Percentiles rank a stretch among this genome's conserved stretches.
phyloP scores from a whole-genome alignment of 2,329 filamentous ascomycete genomes.

The Biscogniauxia sp. region DNA sequence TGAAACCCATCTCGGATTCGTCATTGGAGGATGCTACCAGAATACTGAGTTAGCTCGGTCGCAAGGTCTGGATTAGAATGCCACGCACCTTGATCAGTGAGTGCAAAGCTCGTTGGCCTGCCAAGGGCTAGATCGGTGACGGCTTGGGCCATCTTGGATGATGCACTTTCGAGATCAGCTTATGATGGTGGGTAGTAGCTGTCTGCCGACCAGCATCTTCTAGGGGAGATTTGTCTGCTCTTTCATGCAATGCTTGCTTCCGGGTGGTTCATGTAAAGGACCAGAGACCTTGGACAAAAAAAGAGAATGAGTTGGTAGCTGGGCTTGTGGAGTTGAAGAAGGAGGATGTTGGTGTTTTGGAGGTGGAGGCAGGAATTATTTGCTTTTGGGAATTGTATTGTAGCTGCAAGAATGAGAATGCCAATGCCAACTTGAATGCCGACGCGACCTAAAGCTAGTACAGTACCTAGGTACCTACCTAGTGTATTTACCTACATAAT shows the following conservation, averaged over 20 bases:
- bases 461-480: too few relatives aligned
- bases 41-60: too few relatives aligned
- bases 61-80: conserved; percentile 21
- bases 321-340: too few relatives aligned
- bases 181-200: background rate
- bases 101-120: background rate
- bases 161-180: background rate
- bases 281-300: too few relatives aligned
- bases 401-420: background rate
- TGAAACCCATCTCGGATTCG: conserved; percentile 23
- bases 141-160: background rate
- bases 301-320: background rate
- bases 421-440: too few relatives aligned
- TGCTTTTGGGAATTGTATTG: background rate
- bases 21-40: conserved; percentile 17
- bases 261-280: too few relatives aligned
- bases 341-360: background rate
- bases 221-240: background rate
- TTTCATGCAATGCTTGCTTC: background rate
- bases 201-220: background rate
- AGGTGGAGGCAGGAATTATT: background rate
- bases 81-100: background rate
- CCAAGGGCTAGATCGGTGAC: background rate
- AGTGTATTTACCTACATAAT: too few relatives aligned
- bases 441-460: background rate